A percentile compares a stretch with the other conserved stretches of the same genome.
Conservation (phyloP, 129 eudicot genomes). For the Deinandra increscens region DNA sequence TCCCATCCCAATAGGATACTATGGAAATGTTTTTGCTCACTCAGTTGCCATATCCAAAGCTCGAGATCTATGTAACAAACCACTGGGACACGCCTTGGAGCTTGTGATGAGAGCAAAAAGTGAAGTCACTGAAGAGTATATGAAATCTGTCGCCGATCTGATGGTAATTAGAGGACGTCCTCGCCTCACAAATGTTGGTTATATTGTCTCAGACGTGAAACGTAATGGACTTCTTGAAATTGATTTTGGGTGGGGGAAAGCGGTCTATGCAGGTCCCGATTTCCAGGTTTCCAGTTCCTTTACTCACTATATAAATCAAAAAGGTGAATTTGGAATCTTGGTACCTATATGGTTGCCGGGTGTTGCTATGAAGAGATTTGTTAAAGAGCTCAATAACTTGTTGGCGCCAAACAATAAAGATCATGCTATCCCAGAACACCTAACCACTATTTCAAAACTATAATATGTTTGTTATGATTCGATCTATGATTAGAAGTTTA, state of each 20-base stretch:
- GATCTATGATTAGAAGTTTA: too few relatives aligned
- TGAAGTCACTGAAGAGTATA: neutral
- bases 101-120: neutral
- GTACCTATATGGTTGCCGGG: neutral
- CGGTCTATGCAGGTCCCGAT: neutral
- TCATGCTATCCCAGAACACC: neutral
- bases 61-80: neutral
- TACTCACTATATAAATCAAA: neutral
- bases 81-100: neutral
- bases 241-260: too few relatives aligned
- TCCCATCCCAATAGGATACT: neutral
- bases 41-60: neutral
- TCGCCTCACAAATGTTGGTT: slow-evolving; percentile 1
- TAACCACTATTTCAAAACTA: neutral
- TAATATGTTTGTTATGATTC: neutral
- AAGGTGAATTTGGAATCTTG: neutral
- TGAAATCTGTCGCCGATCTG: neutral
- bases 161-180: slow-evolving; percentile 24
- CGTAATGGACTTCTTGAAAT: slow-evolving; percentile 25
- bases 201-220: slow-evolving; percentile 32
- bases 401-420: neutral
- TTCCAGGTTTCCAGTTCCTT: neutral
- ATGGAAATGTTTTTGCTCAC: neutral
- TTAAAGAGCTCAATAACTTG: neutral
- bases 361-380: neutral